These are phyloP conservation scores for Glaciozyma antarctica DNA, from an alignment of 768 basidiomycete species.

Conservation along the genomic window DNA sequence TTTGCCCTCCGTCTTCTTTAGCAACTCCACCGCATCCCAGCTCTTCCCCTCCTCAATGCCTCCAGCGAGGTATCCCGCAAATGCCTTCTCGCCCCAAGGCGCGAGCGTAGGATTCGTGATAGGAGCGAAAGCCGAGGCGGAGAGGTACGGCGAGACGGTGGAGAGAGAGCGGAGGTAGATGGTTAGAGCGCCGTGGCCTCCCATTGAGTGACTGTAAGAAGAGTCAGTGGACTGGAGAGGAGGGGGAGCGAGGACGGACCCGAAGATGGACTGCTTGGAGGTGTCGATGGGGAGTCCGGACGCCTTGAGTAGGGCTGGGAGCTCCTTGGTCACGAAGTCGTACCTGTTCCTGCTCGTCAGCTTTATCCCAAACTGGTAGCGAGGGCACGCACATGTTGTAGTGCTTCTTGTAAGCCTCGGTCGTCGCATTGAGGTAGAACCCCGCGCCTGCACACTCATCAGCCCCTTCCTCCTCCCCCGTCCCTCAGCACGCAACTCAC, in stretches of 20 bases:
- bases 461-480: slow-evolving; percentile 28
- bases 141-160: slow-evolving; percentile 56
- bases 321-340: slow-evolving; percentile 68
- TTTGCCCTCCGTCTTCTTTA: slow-evolving; percentile 48
- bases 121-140: slow-evolving; percentile 80
- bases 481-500: neutral
- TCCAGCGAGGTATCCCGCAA: slow-evolving; percentile 68
- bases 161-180: slow-evolving; percentile 59
- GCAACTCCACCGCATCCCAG: slow-evolving; percentile 80
- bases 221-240: too few relatives aligned
- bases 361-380: slow-evolving; percentile 43
- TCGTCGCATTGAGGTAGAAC: slow-evolving; percentile 89
- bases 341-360: slow-evolving; percentile 71
- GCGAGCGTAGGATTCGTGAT: slow-evolving; percentile 69
- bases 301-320: slow-evolving; percentile 66
- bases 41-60: slow-evolving; percentile 64
- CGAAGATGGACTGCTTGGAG: slow-evolving; percentile 74
- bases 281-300: slow-evolving; percentile 73
- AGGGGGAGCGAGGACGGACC: slow-evolving; percentile 36
- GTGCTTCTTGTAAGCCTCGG: slow-evolving; percentile 42
- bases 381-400: slow-evolving; percentile 35
- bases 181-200: slow-evolving; percentile 87
- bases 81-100: slow-evolving; percentile 89
- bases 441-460: slow-evolving; percentile 52
- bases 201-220: slow-evolving; percentile 66